Conservation (phyloP, 768 basidiomycete species). For the Lyophyllum semitale region DNA sequence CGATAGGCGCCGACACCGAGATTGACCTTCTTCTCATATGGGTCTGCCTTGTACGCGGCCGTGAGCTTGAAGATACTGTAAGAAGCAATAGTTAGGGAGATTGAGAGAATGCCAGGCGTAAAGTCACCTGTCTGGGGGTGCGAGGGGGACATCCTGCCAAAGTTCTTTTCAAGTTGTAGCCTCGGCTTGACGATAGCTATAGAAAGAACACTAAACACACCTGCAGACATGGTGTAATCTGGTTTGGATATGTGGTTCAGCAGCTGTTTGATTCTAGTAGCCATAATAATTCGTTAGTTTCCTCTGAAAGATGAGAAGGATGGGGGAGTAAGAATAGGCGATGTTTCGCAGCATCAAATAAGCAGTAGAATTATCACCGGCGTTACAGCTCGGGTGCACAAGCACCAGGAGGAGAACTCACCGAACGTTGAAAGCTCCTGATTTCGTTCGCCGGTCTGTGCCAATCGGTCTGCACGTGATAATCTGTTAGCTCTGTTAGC, state of each 20-base stretch:
- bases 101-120: background rate
- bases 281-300: conserved; percentile 36
- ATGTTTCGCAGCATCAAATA: background rate
- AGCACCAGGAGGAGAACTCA: conserved; percentile 6
- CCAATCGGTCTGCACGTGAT: conserved; percentile 15
- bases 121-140: conserved; percentile 79
- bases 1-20: conserved; percentile 93
- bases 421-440: conserved; percentile 8
- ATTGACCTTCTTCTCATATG: conserved; percentile 79
- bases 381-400: background rate
- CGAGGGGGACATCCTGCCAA: conserved; percentile 78
- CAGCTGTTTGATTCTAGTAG: conserved; percentile 62
- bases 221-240: conserved; percentile 49
- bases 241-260: conserved; percentile 49
- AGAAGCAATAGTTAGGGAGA: conserved; percentile 4
- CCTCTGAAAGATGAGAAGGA: conserved; percentile 5
- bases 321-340: background rate
- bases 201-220: conserved; percentile 30
- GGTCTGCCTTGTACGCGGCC: conserved; percentile 83
- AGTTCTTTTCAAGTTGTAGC: conserved; percentile 46
- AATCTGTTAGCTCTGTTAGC: background rate
- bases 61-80: conserved; percentile 90
- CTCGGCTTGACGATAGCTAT: conserved; percentile 11
- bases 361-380: conserved; percentile 3
- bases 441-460: conserved; percentile 4